phyloP scores from a whole-genome alignment of 495 filamentous ascomycete species.

The Penicillium ochrochloron region DNA sequence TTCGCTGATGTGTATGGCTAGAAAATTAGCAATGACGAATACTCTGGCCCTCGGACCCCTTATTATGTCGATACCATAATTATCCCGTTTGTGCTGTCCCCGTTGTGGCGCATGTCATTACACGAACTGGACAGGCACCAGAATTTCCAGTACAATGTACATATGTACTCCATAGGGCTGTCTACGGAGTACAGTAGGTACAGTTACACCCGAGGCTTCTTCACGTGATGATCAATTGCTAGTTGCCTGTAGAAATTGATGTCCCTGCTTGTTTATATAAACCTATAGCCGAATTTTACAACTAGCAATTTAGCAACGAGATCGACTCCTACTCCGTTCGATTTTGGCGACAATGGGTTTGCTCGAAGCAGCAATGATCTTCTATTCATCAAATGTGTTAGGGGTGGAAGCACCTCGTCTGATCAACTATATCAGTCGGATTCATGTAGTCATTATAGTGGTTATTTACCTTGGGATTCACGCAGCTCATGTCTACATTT shows the following conservation, averaged over 20 bases:
- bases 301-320: neutral
- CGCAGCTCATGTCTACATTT: neutral
- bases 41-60: neutral
- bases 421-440: slow-evolving; percentile 1
- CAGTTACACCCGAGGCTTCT: no score
- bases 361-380: neutral
- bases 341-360: neutral
- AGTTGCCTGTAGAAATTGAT: no score
- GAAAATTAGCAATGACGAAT: neutral
- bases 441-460: neutral
- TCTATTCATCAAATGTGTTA: neutral
- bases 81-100: neutral
- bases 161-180: no score
- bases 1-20: neutral
- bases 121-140: slow-evolving; percentile 8
- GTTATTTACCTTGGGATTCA: slow-evolving; percentile 4
- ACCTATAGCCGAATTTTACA: neutral
- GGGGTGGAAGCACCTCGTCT: neutral
- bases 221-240: no score
- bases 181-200: no score
- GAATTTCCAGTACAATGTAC: neutral
- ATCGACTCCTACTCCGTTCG: neutral
- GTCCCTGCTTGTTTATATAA: no score
- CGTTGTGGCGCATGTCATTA: slow-evolving; percentile 15
- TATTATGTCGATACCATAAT: neutral